Evolutionary conservation across 2,329 filamentous ascomycete species (phyloP).

Genomic region (Graphilbum ipis-grandicollis): DNA sequence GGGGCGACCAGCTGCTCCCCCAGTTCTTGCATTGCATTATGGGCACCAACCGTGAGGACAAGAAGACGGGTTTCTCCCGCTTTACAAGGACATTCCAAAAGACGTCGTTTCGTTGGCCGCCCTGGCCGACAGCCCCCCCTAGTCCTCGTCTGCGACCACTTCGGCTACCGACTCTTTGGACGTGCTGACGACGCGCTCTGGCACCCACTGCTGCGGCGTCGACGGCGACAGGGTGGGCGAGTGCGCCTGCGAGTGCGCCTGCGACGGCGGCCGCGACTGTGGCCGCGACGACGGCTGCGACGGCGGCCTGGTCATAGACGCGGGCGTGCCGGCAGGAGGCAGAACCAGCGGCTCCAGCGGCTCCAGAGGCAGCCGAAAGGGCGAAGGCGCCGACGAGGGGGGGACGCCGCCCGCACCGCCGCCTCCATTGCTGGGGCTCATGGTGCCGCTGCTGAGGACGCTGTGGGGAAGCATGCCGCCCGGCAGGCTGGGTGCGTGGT

Average conservation of each 20-base stretch:
- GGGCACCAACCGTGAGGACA: no score
- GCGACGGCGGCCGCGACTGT: slow-evolving; percentile 1
- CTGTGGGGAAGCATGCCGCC: background rate
- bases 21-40: no score
- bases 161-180: slow-evolving; percentile 32
- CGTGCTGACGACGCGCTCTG: slow-evolving; percentile 31
- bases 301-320: background rate
- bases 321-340: slow-evolving; percentile 4
- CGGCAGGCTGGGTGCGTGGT: no score
- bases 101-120: no score
- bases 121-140: no score
- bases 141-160: slow-evolving; percentile 33
- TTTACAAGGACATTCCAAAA: no score
- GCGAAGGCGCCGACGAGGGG: no score
- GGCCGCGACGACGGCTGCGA: background rate
- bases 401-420: no score
- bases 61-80: no score
- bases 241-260: slow-evolving; percentile 3
- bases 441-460: slow-evolving; percentile 18
- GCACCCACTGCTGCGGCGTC: slow-evolving; percentile 15
- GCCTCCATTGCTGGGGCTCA: slow-evolving; percentile 30
- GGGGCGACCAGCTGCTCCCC: no score
- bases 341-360: slow-evolving; percentile 15
- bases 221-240: slow-evolving; percentile 3
- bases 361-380: slow-evolving; percentile 27